Base-by-base conservation (phyloP, 257 asterid genomes). In the Catharanthus roseus region DNA sequence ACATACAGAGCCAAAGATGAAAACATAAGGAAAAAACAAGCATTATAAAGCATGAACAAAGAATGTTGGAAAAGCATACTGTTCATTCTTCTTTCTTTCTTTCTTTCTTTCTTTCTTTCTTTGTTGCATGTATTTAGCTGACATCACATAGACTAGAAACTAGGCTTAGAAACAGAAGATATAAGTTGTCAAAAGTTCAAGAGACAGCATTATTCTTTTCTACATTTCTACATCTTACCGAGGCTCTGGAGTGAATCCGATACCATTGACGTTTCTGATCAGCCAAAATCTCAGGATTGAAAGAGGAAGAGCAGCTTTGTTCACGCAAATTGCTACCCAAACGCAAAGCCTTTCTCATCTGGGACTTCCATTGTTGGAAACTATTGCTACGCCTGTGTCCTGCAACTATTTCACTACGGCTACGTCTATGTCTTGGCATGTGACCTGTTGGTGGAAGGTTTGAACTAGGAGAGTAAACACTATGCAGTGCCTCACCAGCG, bases 201-300 rank as follows among this genome's bases (percentile, higher is more conserved):
- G 36, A 68, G 67, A 66, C 36, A 55, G 67, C 65, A 60, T 65
- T 45, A 39, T 29, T 76, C 70, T 51, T 41, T 51, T 68, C 8
- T 44, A 29, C 28, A 65, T 67, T 53, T 63, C 75, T 65, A 75
- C 38, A 55, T 69, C 88, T 73, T 89, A 93, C 98, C 97, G 56
- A 47, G 74, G 88, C 61, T 77, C 84, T 89, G 15, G 98, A 89
- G 75, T 89, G 85, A 72, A 85, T 80, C 79, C 86, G 89, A 86
- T 86, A 89, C 98, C 98, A 93, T 77, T 89, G 97, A 62, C 98
- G 79, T 83, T 93, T 93, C 85, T 89, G 98, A 74, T 93, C 86
- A 60, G 97, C 93, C 70, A 90, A 83, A 84, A 89, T 87, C 91
- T 92, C 97, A 8, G 98, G 96, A 84, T 92, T 87, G 50, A 92